A percentile compares a stretch with the other conserved stretches of the same genome.
Conservation (phyloP, 2,329 filamentous ascomycete species). For the Colletotrichum sp. region DNA sequence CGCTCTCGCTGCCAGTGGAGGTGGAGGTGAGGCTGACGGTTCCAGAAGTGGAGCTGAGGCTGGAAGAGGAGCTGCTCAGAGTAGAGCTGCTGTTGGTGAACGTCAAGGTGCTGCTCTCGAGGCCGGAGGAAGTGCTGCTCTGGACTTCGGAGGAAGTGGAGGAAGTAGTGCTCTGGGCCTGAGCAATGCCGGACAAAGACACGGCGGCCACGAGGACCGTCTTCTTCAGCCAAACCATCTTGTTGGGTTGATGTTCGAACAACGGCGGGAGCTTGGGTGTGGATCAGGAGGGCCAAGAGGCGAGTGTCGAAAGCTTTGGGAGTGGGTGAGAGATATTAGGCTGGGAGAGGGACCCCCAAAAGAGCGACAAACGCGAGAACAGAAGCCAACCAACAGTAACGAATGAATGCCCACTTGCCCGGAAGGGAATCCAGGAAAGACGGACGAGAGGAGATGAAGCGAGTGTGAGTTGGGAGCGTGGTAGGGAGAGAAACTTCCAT, state of each 20-base stretch:
- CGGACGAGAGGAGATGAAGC: neutral
- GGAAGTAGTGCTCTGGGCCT: neutral
- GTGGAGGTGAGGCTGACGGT: neutral
- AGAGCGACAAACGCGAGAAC: neutral
- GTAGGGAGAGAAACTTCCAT: neutral
- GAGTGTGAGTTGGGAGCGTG: constrained; percentile 7
- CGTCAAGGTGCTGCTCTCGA: neutral
- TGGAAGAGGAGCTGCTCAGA: neutral
- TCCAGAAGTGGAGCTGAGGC: neutral
- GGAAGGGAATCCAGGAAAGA: constrained; percentile 1
- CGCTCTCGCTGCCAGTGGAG: neutral
- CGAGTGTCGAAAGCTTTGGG: neutral
- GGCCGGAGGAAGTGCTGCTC: neutral
- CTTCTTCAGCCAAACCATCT: constrained; percentile 7
- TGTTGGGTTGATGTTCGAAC: neutral
- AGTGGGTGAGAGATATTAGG: neutral
- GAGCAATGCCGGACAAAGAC: neutral
- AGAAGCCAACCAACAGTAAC: constrained; percentile 3
- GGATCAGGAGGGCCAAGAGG: neutral
- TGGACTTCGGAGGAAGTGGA: neutral
- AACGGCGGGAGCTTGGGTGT: neutral
- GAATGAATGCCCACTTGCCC: constrained; percentile 11
- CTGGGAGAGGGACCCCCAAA: neutral
- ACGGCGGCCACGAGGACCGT: neutral
- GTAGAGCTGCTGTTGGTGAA: neutral